Conservation (phyloP, 2,329 filamentous ascomycete genomes). For the Penicillium polonicum region DNA sequence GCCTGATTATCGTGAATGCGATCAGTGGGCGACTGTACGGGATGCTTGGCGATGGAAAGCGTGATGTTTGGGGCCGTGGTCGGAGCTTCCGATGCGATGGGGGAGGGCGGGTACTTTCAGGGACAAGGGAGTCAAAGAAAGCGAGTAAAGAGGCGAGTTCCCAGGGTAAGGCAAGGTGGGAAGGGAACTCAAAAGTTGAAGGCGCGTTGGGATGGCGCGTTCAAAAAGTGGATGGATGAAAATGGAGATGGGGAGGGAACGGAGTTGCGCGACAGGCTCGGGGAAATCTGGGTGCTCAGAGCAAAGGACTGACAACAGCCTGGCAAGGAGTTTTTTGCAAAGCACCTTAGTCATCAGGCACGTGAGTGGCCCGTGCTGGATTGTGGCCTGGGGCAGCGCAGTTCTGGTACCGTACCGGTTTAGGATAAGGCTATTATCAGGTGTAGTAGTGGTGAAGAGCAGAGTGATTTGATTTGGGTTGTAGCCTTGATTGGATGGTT, state of each 20-base stretch:
- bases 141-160: slow-evolving; percentile 20
- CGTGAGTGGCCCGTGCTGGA: slow-evolving; percentile 21
- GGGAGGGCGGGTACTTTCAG: slow-evolving; percentile 21
- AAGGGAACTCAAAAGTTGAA: slow-evolving; percentile 23
- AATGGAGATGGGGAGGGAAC: slow-evolving; percentile 41
- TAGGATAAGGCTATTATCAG: slow-evolving; percentile 1
- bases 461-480: background rate
- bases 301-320: slow-evolving; percentile 32
- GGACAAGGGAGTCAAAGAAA: slow-evolving; percentile 21
- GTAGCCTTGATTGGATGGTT: background rate
- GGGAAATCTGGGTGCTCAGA: slow-evolving; percentile 40
- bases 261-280: slow-evolving; percentile 40
- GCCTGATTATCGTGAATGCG: slow-evolving; percentile 27
- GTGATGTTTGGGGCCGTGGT: slow-evolving; percentile 33
- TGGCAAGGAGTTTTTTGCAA: slow-evolving; percentile 35
- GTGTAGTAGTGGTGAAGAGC: background rate
- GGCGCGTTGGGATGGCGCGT: slow-evolving; percentile 35
- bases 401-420: slow-evolving; percentile 8
- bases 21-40: slow-evolving; percentile 25
- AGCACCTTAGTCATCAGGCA: slow-evolving; percentile 30
- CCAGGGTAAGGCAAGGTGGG: slow-evolving; percentile 24
- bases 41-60: slow-evolving; percentile 37
- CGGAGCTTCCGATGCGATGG: slow-evolving; percentile 29
- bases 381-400: slow-evolving; percentile 7
- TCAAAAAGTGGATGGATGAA: slow-evolving; percentile 34